Conservation (phyloP, 1,284 basidiomycete species). For the Butyriboletus appendiculatus region DNA sequence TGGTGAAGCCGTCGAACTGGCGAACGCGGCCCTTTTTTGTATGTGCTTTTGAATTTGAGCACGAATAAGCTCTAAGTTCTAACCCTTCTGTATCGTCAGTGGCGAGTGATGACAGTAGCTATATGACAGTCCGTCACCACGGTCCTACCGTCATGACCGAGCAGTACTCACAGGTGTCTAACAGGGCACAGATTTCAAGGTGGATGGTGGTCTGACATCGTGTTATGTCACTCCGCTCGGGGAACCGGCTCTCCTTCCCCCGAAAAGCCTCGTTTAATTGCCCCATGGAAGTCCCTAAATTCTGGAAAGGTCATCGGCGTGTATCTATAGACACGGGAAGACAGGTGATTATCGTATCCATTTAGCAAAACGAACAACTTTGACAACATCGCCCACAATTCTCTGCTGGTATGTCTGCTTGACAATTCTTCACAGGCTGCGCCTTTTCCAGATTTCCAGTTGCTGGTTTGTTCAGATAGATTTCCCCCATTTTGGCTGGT, state of each 20-base stretch:
- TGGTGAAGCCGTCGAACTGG: conserved; percentile 94
- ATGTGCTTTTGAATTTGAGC: conserved; percentile 36
- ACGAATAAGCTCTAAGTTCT: neutral
- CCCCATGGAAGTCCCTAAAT: neutral
- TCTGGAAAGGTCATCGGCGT: neutral
- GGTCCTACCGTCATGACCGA: neutral
- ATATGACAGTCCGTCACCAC: conserved; percentile 64
- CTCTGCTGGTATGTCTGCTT: neutral
- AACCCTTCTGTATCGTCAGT: conserved; percentile 44
- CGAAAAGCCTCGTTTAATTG: conserved; percentile 52
- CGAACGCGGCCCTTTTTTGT: conserved; percentile 91
- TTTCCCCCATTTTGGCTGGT: neutral
- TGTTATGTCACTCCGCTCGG: conserved; percentile 87
- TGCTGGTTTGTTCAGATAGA: neutral
- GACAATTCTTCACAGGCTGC: neutral
- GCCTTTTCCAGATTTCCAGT: neutral
- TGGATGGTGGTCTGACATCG: conserved; percentile 88
- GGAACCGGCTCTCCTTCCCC: conserved; percentile 66
- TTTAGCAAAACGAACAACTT: neutral
- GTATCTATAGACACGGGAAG: neutral
- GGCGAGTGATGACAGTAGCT: conserved; percentile 84
- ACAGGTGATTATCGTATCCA: neutral
- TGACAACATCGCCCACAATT: neutral
- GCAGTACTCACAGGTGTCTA: conserved; percentile 30
- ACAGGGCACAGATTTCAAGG: conserved; percentile 90